phyloP scores from a whole-genome alignment of 345 rosid genomes.

The Eutrema heterophyllum region DNA sequence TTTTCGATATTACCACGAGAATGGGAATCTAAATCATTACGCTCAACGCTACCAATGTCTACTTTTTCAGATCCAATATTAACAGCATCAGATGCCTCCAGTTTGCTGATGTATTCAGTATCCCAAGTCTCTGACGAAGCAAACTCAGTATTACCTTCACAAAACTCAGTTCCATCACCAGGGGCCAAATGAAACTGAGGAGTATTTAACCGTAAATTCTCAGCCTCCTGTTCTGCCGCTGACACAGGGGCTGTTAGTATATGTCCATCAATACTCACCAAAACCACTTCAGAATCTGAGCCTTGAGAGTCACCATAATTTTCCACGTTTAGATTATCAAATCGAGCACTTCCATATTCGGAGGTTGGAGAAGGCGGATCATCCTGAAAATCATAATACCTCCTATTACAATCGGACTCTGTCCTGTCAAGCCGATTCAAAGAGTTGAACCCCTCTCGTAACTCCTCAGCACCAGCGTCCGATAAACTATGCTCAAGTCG shows the following conservation, averaged over 20 bases:
- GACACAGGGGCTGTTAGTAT: slow-evolving; percentile 74
- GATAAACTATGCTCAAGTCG: slow-evolving; percentile 70
- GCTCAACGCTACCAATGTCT: slow-evolving; percentile 13
- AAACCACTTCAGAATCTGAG: slow-evolving; percentile 64
- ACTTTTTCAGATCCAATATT: slow-evolving; percentile 27
- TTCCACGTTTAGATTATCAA: slow-evolving; percentile 46
- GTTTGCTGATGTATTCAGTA: slow-evolving; percentile 40
- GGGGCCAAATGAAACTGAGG: slow-evolving; percentile 88
- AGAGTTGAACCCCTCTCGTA: slow-evolving; percentile 41
- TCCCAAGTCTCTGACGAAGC: slow-evolving; percentile 52
- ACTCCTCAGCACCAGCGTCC: slow-evolving; percentile 43
- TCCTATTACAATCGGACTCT: slow-evolving; percentile 62
- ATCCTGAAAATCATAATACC: slow-evolving; percentile 73
- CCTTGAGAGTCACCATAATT: slow-evolving; percentile 40
- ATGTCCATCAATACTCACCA: slow-evolving; percentile 85
- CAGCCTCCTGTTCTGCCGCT: slow-evolving; percentile 55
- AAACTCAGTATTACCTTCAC: slow-evolving; percentile 57
- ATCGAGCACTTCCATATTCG: slow-evolving; percentile 51
- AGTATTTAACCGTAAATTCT: slow-evolving; percentile 49
- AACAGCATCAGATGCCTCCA: slow-evolving; percentile 36
- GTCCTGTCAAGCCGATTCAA: slow-evolving; percentile 50
- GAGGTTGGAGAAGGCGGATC: slow-evolving; percentile 50
- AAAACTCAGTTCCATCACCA: slow-evolving; percentile 59
- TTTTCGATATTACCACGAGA: slow-evolving; percentile 24
- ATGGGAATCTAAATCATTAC: slow-evolving; percentile 24